Base-by-base conservation (phyloP, 257 asterid genomes). In the Avicennia marina region DNA sequence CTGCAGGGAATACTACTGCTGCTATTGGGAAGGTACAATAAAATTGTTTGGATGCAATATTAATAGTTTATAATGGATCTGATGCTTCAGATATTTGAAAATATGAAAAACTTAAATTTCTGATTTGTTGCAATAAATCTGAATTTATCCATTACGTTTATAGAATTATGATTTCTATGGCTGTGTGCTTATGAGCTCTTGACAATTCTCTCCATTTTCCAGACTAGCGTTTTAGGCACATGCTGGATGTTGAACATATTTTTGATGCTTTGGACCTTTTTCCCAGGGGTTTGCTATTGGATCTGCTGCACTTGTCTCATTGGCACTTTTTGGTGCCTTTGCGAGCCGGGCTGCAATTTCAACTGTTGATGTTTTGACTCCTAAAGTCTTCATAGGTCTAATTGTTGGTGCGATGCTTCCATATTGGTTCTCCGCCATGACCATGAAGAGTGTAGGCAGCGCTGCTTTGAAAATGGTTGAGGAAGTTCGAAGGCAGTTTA, bases 1-100 rank as follows among this genome's bases (percentile, higher is more conserved):
- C 97, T 52, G 97, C 97, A 56, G 97, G 97, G 11, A 89, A 89
- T 71, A 89, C 97, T 56, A 89, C 97, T 56, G 97, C 97, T 44
- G 97, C 97, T 12, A 89, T 89, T 64, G 97, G 97, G 42, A 89
- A 89, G 97, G 97, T 83, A 57, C 25, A 38, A 42, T 42, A 11
- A 26, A 18, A 24, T 33, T 3, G 6, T 26, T 0, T 31, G 20
- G 2, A 33, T 44, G 26, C 45, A 16, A 12, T 22, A 13, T 64
- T 13, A 51, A 6, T 11, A 34, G 22, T 16, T 19, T 16, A 42
- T 6, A 17, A 18, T 27, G 12, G 44, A 5, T n/a, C n/a, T n/a
- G n/a, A n/a, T n/a, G n/a, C n/a, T n/a, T n/a, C n/a, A n/a, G n/a
- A n/a, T n/a, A n/a, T n/a, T n/a, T n/a, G n/a, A n/a, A n/a, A n/a